These are phyloP conservation scores for Tetrapyrgos nigripes DNA, from an alignment of 1,284 basidiomycete genomes.

Conservation along the genomic window DNA sequence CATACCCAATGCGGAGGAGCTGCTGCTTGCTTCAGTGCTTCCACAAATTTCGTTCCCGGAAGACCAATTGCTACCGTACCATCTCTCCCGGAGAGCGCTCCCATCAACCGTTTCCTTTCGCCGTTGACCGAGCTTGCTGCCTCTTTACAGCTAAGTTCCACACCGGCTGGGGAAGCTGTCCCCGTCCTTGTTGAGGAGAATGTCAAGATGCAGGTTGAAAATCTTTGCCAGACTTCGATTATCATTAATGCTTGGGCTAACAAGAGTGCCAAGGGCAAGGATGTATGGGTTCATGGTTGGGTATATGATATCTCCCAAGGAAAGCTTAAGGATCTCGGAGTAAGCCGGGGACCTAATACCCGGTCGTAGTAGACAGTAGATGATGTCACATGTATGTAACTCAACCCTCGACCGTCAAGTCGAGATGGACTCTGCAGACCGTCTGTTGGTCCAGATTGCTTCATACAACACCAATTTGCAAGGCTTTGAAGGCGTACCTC, in stretches of 20 bases:
- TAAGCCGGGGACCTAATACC: constrained; percentile 51
- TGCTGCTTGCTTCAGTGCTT: constrained; percentile 61
- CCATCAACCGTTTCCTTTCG: constrained; percentile 75
- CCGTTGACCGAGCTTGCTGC: constrained; percentile 69
- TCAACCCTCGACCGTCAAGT: not conserved
- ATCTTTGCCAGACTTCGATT: constrained; percentile 68
- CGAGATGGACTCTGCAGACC: constrained; percentile 27
- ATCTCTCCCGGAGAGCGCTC: constrained; percentile 45
- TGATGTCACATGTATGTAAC: not conserved
- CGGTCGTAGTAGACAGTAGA: not conserved
- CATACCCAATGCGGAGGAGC: constrained; percentile 87
- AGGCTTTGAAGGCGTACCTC: constrained; percentile 34
- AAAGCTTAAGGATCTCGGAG: constrained; percentile 70
- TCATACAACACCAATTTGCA: constrained; percentile 89
- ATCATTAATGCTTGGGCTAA: constrained; percentile 77
- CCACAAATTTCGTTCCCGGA: constrained; percentile 34
- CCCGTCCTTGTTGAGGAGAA: constrained; percentile 76
- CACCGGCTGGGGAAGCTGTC: constrained; percentile 50
- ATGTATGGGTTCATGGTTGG: constrained; percentile 86
- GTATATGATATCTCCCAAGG: constrained; percentile 82
- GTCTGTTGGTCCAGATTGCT: constrained; percentile 78
- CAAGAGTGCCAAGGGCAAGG: constrained; percentile 53
- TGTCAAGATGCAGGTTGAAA: constrained; percentile 78
- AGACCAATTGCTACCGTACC: constrained; percentile 40
- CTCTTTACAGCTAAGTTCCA: constrained; percentile 51